Evolutionary conservation across 2,329 filamentous ascomycete genomes (phyloP), one percentile per base, ranked within the genome.

Genomic region (Clonostachys rhizophaga): DNA sequence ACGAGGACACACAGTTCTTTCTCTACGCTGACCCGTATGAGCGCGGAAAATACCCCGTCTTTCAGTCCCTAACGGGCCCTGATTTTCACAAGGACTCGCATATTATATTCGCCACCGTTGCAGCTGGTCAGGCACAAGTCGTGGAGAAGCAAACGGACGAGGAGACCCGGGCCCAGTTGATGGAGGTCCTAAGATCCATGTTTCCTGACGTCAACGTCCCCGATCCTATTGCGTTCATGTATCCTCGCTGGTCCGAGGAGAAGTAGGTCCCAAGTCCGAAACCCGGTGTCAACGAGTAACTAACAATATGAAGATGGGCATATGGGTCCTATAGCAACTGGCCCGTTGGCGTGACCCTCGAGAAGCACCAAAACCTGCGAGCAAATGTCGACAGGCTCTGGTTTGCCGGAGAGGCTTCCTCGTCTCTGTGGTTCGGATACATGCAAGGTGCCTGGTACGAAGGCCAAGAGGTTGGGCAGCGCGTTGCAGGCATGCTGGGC

Each of bases 281-380:
- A 24, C 6, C 24, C 4, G 17, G 9, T 16, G 11, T 9, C 12
- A 6, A 40, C 3, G 24, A 42, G 24, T 14, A 20, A 45, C 9
- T n/a, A 20, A 13, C 5, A 20, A 11, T 2, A 20, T 47, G 50
- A 5, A 58, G 56, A 1, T 76, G 71, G 72, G 60, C 71, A 0
- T 79, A 75, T 46, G 84, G 84, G 5, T 82, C 76, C 18, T 87
- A 85, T 62, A 83, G 79, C 36, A 86, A 86, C 58, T 87, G 83
- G 84, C 84, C 84, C 0, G 65, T 75, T 0, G 78, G 78, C 1
- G 80, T 81, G 40, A 83, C 78, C 0, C 66, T 87, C 0, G 78
- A 86, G 55, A 79, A 74, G 66, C 84, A 87, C 53, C 78, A 87
- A 57, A 87, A 87, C 52, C 67, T 87, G 11, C 75, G 84, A 1